Evolutionary conservation across 768 basidiomycete species (phyloP).

Genomic region (Crucibulum laeve): DNA sequence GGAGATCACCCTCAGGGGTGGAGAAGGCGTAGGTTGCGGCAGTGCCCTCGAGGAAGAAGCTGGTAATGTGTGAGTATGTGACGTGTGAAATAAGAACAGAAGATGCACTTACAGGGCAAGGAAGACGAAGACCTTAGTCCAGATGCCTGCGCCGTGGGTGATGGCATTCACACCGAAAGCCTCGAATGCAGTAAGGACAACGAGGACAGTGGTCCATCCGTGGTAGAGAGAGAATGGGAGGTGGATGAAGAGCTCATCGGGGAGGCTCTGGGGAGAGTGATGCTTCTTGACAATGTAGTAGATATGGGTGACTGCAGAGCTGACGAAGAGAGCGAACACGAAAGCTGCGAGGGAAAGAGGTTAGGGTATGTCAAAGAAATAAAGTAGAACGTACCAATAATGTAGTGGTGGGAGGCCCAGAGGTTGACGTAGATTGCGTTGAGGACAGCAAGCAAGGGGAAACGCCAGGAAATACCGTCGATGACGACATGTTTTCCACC

Average conservation of each 20-base stretch:
- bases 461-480: slow-evolving; percentile 88
- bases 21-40: slow-evolving; percentile 95
- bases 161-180: slow-evolving; percentile 82
- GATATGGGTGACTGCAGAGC: slow-evolving; percentile 74
- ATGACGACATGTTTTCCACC: slow-evolving; percentile 73
- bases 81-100: background rate
- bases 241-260: slow-evolving; percentile 88
- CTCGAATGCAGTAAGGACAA: slow-evolving; percentile 79
- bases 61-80: slow-evolving; percentile 18
- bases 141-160: slow-evolving; percentile 64
- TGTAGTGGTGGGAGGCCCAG: slow-evolving; percentile 76
- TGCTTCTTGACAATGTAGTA: slow-evolving; percentile 94
- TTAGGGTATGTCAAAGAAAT: background rate
- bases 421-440: slow-evolving; percentile 89
- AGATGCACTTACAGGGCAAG: slow-evolving; percentile 64
- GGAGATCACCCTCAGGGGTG: slow-evolving; percentile 84
- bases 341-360: slow-evolving; percentile 53
- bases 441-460: slow-evolving; percentile 82
- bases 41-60: slow-evolving; percentile 90
- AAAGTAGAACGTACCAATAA: slow-evolving; percentile 40
- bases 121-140: slow-evolving; percentile 96
- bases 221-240: slow-evolving; percentile 96
- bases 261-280: slow-evolving; percentile 55
- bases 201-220: slow-evolving; percentile 85
- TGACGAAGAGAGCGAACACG: slow-evolving; percentile 83